A percentile compares a stretch with the other conserved stretches of the same genome.
Evolutionary conservation across 2,329 filamentous ascomycete genomes (phyloP).

Genomic region (Fusarium anguioides): DNA sequence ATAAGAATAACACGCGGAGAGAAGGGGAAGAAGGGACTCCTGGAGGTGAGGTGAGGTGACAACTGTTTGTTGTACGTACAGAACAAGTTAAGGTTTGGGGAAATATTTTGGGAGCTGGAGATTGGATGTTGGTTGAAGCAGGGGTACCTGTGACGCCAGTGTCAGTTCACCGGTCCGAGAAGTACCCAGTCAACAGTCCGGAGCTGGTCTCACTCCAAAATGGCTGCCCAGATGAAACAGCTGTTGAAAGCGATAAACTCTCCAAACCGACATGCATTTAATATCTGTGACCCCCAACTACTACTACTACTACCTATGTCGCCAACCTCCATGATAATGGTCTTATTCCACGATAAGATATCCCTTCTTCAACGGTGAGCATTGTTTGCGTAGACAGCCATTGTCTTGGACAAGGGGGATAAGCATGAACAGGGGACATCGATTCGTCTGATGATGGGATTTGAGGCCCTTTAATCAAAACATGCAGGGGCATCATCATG

Average conservation of each 20-base stretch:
- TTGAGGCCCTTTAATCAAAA: slow-evolving; percentile 43
- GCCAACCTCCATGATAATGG: too few relatives aligned
- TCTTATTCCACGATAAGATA: not conserved
- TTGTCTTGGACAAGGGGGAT: slow-evolving; percentile 22
- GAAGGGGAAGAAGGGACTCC: slow-evolving; percentile 12
- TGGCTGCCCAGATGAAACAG: not conserved
- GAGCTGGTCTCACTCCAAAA: not conserved
- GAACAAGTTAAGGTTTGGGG: slow-evolving; percentile 40
- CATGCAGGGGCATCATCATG: slow-evolving; percentile 17
- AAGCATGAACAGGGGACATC: slow-evolving; percentile 14
- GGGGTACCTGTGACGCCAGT: slow-evolving; percentile 32
- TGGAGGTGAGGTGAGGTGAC: slow-evolving; percentile 32
- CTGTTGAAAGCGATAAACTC: not conserved
- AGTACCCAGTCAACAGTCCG: slow-evolving; percentile 24
- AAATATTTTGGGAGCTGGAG: slow-evolving; percentile 40
- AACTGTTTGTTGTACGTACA: slow-evolving; percentile 35
- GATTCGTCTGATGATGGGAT: slow-evolving; percentile 32
- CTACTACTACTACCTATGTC: not conserved
- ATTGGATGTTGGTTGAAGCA: slow-evolving; percentile 19
- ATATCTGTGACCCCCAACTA: not conserved
- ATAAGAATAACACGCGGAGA: slow-evolving; percentile 18
- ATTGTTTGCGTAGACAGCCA: not conserved
- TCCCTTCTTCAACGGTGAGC: not conserved
- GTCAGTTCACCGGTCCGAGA: not conserved
- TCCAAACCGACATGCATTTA: not conserved